Base-by-base conservation (phyloP, 176 grass and related monocot species). In the Paspalum notatum region DNA sequence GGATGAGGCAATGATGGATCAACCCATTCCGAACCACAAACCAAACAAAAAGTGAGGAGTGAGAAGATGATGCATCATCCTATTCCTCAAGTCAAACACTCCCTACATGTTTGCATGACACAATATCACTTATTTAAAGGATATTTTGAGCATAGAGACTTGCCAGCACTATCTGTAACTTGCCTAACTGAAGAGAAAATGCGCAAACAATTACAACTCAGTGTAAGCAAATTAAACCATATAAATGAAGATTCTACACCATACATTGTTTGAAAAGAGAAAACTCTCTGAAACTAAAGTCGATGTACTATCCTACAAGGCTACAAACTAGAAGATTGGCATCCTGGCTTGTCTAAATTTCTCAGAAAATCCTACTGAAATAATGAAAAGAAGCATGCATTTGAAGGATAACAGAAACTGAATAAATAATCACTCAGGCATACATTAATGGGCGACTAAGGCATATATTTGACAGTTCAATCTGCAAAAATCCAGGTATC, bases 401-500 rank as follows among this genome's bases (percentile, higher is more conserved):
- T 52, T 42, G 26, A 74, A 54, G 37, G 14, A 12, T 20, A 21
- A 21, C 20, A 44, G 32, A 74, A 52, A 54, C 20, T 40, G 18
- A n/a, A n/a, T n/a, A n/a, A 50, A 67, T 14, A 41, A 50, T 22
- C 22, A 27, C 38, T 79, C 8, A 45, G 38, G n/a, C n/a, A 50
- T 44, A 46, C 15, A 18, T 40, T 56, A 18, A 5, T 1, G 3
- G 49, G 15, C 9, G 10, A 68, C 37, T 60, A 21, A 15, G 47
- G 26, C 22, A 52, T 9, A 26, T 3, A 39, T 75, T 40, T 53
- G 14, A 51, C 43, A 12, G 46, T 24, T 63, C 9, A 87, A 71
- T 25, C 45, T 78, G 48, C 50, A 72, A 21, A 49, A 7, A 71
- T 50, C 45, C 68, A 71, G 32, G 25, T 71, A 49, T 71, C 76